Evolutionary conservation across 1,284 basidiomycete species (phyloP), one percentile per base, ranked within the genome.

Genomic region (Boletus sp.): DNA sequence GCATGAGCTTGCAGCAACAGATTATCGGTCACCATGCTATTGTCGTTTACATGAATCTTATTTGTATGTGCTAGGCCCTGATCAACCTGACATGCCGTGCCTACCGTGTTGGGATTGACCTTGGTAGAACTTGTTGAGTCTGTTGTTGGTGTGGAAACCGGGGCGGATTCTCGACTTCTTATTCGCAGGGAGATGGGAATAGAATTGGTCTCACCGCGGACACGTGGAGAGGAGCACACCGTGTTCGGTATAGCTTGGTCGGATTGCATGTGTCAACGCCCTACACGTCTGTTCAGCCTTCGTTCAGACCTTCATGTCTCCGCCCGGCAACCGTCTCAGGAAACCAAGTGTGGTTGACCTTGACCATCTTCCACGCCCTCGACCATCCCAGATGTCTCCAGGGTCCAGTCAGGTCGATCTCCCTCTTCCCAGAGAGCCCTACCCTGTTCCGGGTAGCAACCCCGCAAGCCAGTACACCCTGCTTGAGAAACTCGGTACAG

Each of bases 401-500:
- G 66, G 68, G 50, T 65, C 58, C 22, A 50, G 50, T 25, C 64
- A 53, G 43, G 71, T 78, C 46, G 65, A 60, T 26, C 33, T 22
- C 8, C 20, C 13, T 40, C 23, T 14, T 10, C 72, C 67, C n/a
- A 69, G 73, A 50, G 84, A 82, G 48, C 84, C 84, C 22, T 78
- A 74, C 63, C 84, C 85, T 13, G 70, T 85, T 49, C 84, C 86
- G 33, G 81, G 74, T 63, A 85, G 64, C 63, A 91, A 92, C 61
- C 90, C 91, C 25, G 83, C 88, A 6, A 85, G 82, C 57, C 88
- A 95, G 62, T 98, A 98, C 67, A 91, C 90, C 35, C 74, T 99
- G 17, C 78, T 95, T 50, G 93, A 98, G 71, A 96, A 95, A 69
- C 80, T 99, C 23, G 95, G 95, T 9, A 95, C 92, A n/a, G 95